phyloP scores from a whole-genome alignment of 176 grass and related monocot species.

The Carex kokanica region DNA sequence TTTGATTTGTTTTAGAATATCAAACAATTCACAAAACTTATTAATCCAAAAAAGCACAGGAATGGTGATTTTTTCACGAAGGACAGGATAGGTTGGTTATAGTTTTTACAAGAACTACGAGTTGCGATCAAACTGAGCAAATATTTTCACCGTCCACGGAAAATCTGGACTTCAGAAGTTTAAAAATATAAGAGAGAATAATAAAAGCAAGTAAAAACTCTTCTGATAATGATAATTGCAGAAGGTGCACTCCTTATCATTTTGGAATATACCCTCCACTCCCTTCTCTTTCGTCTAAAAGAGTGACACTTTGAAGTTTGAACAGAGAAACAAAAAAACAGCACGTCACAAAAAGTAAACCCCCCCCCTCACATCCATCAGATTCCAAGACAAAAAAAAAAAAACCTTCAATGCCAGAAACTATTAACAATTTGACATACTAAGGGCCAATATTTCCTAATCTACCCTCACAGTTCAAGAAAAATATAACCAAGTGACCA shows the following conservation, averaged over 20 bases:
- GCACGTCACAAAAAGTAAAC: not conserved
- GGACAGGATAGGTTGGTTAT: not conserved
- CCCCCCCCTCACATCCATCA: not conserved
- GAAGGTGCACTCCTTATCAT: not conserved
- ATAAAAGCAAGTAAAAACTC: conserved; percentile 13
- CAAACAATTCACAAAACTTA: not conserved
- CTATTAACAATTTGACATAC: not conserved
- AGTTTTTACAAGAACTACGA: not conserved
- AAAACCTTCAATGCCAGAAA: not conserved
- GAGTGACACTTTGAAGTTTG: not conserved
- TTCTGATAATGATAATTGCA: not conserved
- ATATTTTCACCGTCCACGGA: not conserved
- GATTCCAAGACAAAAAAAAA: no score
- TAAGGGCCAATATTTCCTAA: conserved; percentile 14
- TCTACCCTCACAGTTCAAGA: not conserved
- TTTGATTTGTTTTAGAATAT: not conserved
- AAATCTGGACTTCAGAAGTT: not conserved
- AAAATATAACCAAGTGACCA: not conserved
- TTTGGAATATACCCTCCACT: not conserved
- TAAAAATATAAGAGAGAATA: not conserved
- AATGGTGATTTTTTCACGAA: not conserved
- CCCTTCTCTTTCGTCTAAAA: not conserved
- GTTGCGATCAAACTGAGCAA: not conserved
- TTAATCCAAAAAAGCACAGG: not conserved
- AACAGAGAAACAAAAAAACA: not conserved